Conservation (phyloP, 164 flowering plant genomes). For the Cinnamomum chago region DNA sequence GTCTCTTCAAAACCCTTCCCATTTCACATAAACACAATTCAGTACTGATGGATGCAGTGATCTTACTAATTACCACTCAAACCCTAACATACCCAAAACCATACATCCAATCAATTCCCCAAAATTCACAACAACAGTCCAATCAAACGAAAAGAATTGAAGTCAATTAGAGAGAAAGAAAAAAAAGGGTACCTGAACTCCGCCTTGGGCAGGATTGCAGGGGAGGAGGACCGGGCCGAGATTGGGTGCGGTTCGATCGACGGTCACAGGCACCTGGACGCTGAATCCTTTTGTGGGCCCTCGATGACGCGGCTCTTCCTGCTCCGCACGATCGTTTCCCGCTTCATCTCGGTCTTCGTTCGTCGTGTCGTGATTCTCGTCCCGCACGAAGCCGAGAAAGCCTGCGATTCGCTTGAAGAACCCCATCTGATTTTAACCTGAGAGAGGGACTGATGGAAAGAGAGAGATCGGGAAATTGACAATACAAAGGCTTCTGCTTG, state of each 20-base stretch:
- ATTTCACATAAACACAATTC: no score
- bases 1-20: no score
- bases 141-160: background rate
- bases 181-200: slow-evolving; percentile 62
- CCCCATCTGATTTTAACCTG: background rate
- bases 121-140: background rate
- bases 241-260: slow-evolving; percentile 36
- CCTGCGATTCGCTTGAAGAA: background rate
- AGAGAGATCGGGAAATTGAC: no score
- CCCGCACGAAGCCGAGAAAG: background rate
- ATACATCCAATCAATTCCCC: background rate
- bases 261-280: slow-evolving; percentile 56
- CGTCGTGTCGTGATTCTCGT: background rate
- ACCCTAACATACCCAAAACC: no score
- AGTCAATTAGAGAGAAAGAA: background rate
- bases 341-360: slow-evolving; percentile 5
- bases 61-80: no score
- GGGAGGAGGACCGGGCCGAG: slow-evolving; percentile 52
- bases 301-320: slow-evolving; percentile 6
- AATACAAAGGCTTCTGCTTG: no score
- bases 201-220: slow-evolving; percentile 55
- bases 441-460: no score
- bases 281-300: slow-evolving; percentile 60
- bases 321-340: background rate
- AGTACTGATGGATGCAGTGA: no score